These are phyloP conservation scores for Pythium phragmitis DNA, from an alignment of 352 stramenopile genomes.

Conservation along the genomic window DNA sequence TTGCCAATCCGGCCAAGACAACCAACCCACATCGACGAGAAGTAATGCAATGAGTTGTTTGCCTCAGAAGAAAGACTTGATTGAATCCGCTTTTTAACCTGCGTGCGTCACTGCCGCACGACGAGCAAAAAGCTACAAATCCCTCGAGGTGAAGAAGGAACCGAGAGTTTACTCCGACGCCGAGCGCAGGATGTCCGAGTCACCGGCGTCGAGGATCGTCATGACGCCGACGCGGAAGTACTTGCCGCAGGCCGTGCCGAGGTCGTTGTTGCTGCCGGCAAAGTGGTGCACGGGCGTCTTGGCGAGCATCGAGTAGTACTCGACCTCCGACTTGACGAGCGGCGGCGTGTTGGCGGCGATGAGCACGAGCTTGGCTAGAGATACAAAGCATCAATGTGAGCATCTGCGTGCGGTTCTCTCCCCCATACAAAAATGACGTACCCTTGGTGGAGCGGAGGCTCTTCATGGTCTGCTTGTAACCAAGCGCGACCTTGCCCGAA, in stretches of 20 bases:
- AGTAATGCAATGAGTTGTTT: not conserved
- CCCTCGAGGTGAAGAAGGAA: constrained; percentile 10
- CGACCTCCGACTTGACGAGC: constrained; percentile 98
- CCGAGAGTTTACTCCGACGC: constrained; percentile 44
- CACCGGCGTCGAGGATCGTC: constrained; percentile 95
- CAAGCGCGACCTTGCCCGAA: constrained; percentile 97
- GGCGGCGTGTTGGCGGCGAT: constrained; percentile 98
- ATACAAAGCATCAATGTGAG: not conserved
- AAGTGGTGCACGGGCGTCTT: constrained; percentile 99
- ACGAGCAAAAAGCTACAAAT: not conserved
- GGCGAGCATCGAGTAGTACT: constrained; percentile 99
- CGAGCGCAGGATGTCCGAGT: constrained; percentile 98
- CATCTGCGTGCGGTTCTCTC: not conserved
- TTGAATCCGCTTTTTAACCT: constrained; percentile 3
- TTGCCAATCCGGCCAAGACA: too few species aligned
- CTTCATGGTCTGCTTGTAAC: constrained; percentile 99
- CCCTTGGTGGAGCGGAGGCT: constrained; percentile 93
- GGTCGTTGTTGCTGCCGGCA: constrained; percentile 97
- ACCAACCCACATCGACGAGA: not conserved
- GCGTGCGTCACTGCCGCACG: not conserved
- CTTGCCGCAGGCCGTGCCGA: constrained; percentile 99
- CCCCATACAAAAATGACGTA: constrained; percentile 25
- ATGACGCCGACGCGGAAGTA: constrained; percentile 98
- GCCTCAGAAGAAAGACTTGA: constrained; percentile 6
- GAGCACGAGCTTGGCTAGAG: constrained; percentile 95